Evolutionary conservation across 1,284 basidiomycete genomes (phyloP).

Genomic region (Grifola frondosa): DNA sequence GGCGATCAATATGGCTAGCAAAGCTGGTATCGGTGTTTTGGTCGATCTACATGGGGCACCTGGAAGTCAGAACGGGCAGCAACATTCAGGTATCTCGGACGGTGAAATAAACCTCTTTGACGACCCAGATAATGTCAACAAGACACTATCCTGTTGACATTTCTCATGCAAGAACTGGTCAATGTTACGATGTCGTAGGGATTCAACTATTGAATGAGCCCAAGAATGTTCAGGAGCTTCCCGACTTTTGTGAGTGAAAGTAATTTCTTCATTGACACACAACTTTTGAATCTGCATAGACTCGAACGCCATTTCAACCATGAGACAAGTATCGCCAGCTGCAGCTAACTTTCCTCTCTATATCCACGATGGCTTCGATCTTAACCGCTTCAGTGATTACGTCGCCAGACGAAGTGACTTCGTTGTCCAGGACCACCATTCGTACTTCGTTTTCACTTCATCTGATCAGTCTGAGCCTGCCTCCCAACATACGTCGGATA

Average conservation of each 20-base stretch:
- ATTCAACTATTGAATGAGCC: slow-evolving; percentile 82
- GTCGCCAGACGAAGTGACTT: slow-evolving; percentile 62
- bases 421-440: slow-evolving; percentile 76
- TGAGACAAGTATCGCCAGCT: slow-evolving; percentile 48
- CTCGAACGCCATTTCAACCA: slow-evolving; percentile 48
- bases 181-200: slow-evolving; percentile 70
- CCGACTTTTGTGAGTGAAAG: slow-evolving; percentile 59
- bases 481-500: slow-evolving; percentile 47
- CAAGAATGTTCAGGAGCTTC: slow-evolving; percentile 42
- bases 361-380: slow-evolving; percentile 74
- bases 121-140: slow-evolving; percentile 48
- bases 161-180: slow-evolving; percentile 55
- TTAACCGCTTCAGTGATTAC: slow-evolving; percentile 55
- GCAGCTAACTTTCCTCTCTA: slow-evolving; percentile 64
- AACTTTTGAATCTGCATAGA: slow-evolving; percentile 34
- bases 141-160: slow-evolving; percentile 61
- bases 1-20: slow-evolving; percentile 68
- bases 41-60: slow-evolving; percentile 75
- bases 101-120: slow-evolving; percentile 57
- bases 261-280: slow-evolving; percentile 10
- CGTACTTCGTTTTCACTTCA: slow-evolving; percentile 68
- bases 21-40: slow-evolving; percentile 68
- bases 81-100: slow-evolving; percentile 75
- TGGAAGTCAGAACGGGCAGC: slow-evolving; percentile 70
- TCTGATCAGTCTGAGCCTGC: slow-evolving; percentile 47